Evolutionary conservation across 805 yeast species (phyloP), one percentile per base, ranked within the genome.

Genomic region (Spathaspora hagerdaliae): DNA sequence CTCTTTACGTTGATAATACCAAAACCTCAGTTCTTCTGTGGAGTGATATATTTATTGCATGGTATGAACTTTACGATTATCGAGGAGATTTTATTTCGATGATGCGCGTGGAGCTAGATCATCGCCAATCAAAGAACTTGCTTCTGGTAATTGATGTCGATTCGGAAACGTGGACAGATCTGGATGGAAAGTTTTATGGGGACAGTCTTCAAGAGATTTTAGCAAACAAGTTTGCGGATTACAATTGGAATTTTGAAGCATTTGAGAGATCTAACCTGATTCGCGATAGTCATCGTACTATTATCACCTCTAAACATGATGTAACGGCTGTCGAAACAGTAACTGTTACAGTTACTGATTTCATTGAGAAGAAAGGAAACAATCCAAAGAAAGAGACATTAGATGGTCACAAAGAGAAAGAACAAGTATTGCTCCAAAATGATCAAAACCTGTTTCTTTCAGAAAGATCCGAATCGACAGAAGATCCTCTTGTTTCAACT

Each of bases 31-130:
- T 49, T 11, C 44, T 59, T 9, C 34, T 45, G 12, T 67, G 71
- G 71, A 51, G 53, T 9, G 71, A 66, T 50, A 33, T 59, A 5
- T 70, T 71, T 45, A 43, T 53, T 5, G 51, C 59, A 13, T 69
- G 73, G 73, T 67, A 54, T 44, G 75, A 70, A 48, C 35, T 68
- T 8, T 71, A 69, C 48, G 65, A 68, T 47, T 51, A 49, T 44
- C 46, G 44, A 27, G 75, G 75, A 0, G 52, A 60, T 27, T 58
- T 71, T n/a, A 15, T 59, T 33, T 52, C 51, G 5, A 36, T 69
- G 10, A 45, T 60, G 6, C 59, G 58, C 33, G 45, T 71, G 1
- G 43, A 49, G 5, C 53, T 66, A 40, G 61, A 61, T 42, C 65
- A 67, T 3, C 24, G 34, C 3, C 42, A 45, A 1, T 36, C 39